Evolutionary conservation across 2,329 filamentous ascomycete genomes (phyloP), one percentile per base, ranked within the genome.

Genomic region (Colletotrichum sidae): DNA sequence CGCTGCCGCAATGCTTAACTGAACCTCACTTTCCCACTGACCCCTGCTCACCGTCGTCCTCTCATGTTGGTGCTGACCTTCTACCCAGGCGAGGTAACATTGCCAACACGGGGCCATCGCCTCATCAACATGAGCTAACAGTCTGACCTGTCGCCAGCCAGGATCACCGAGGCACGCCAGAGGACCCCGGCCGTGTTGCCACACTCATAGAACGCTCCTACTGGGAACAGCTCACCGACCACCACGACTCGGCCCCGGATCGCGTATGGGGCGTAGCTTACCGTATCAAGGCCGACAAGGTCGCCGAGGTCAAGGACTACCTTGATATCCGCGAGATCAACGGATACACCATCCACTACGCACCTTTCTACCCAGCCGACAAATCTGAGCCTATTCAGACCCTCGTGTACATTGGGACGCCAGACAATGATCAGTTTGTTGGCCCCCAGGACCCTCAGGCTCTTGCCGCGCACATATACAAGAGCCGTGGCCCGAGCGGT

Each of bases 271-370:
- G 96, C 63, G 92, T 93, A 13, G 96, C 95, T 69, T 96, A 97
- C 81, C 92, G 95, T 74, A 95, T 97, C 78, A 83, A 86, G 35
- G 78, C 89, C 7, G 83, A 87, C 2, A 86, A 89, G 70, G 93
- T 96, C 25, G 85, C 88, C 66, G 90, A 95, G 79, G 95, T 97
- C 4, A 90, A 92, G 70, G 86, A 90, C 64, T 97, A 97, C 76
- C 92, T 99, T 52, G 94, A 98, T 78, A 95, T 97, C 69, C 90
- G 96, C 50, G 96, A 99, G 79, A 97, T 98, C 75, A 97, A 98
- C 80, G 96, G 96, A 34, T 99, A 99, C 79, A 92, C 90, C 58
- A 96, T 97, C 70, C 94, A 97, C 78, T 93, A 94, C 77, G 93
- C 94, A 35, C 88, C 91, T 0, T 97, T 98, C 77, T 84, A 94